Percentiles rank a stretch among this genome's conserved stretches.
Conservation (phyloP, 495 filamentous ascomycete genomes). For the Cenococcum geophilum region DNA sequence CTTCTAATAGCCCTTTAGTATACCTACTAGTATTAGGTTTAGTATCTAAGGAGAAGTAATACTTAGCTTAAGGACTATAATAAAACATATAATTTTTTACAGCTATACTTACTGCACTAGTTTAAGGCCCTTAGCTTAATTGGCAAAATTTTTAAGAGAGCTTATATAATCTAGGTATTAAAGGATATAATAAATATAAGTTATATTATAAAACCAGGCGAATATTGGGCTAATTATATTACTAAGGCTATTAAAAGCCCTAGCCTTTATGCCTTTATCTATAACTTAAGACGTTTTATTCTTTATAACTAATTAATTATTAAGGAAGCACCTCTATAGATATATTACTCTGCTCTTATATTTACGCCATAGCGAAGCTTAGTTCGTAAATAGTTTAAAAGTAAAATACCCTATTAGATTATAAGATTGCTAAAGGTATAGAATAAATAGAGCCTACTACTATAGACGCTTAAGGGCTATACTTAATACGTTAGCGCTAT, state of each 20-base stretch:
- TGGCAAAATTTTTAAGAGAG: conserved; percentile 1
- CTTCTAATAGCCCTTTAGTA: neutral
- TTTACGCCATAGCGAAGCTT: conserved; percentile 35
- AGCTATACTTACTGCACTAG: neutral
- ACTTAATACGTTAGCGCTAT: neutral
- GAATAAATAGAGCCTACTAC: neutral
- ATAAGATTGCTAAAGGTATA: neutral
- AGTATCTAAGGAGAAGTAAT: conserved; percentile 8
- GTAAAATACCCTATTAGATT: neutral
- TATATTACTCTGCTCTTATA: conserved; percentile 34
- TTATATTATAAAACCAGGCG: neutral
- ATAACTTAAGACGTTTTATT: conserved; percentile 39
- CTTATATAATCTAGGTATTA: conserved; percentile 5
- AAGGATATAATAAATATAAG: conserved; percentile 5
- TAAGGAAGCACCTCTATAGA: conserved; percentile 31
- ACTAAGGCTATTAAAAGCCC: conserved; percentile 1
- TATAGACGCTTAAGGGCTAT: conserved; percentile 10
- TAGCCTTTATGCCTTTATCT: conserved; percentile 28
- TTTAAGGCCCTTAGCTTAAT: neutral
- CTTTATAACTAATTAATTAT: conserved; percentile 26
- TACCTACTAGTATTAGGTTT: conserved; percentile 31
- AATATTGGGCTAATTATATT: neutral
- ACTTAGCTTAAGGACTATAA: neutral
- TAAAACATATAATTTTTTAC: neutral
- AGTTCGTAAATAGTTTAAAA: neutral